Evolutionary conservation across 2,329 filamentous ascomycete species (phyloP), one percentile per base, ranked within the genome.

Genomic region (Cladophialophora chaetospira): DNA sequence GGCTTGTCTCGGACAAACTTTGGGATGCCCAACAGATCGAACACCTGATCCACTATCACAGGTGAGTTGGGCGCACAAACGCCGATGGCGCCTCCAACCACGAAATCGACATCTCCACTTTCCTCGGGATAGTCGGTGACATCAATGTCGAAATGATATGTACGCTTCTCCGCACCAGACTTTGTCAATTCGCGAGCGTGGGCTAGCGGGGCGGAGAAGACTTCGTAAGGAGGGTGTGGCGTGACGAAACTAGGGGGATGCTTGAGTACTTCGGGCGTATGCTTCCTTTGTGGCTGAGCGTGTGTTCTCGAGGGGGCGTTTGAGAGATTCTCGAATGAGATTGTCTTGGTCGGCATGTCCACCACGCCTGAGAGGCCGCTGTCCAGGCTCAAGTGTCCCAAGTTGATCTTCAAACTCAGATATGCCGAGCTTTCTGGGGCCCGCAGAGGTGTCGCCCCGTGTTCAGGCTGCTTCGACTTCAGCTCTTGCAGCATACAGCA

Each of bases 61-160:
- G 84, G 76, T 51, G 90, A 86, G 68, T 97, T 99, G 53, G 91
- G 91, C 0, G 93, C 92, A 70, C 89, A 91, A 56, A 99, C 84
- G 35, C 94, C 94, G 72, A 99, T 93, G 51, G 94, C 94, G 53
- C 94, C 94, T 56, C 94, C 94, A 15, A 99, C 94, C 70, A 93
- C 92, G 80, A 97, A 99, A 70, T 97, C 94, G 4, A 92, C 85
- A 47, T 83, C 81, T 52, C 89, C 88, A 54, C 82, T 81, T 75
- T 95, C 91, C 17, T 85, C 82, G 0, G 94, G 91, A 67, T 99
- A 99, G 70, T 96, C 88, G 46, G 93, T 97, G 47, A 99, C 88
- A 68, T 99, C 94, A 42, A 99, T 84, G 68, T 97, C 94, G 68
- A 97, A 97, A 74, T 99, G 94, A 72, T 93, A 96, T 0, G 94